Conservation (phyloP, 2,329 filamentous ascomycete species). For the Pyrenochaeta sp. region DNA sequence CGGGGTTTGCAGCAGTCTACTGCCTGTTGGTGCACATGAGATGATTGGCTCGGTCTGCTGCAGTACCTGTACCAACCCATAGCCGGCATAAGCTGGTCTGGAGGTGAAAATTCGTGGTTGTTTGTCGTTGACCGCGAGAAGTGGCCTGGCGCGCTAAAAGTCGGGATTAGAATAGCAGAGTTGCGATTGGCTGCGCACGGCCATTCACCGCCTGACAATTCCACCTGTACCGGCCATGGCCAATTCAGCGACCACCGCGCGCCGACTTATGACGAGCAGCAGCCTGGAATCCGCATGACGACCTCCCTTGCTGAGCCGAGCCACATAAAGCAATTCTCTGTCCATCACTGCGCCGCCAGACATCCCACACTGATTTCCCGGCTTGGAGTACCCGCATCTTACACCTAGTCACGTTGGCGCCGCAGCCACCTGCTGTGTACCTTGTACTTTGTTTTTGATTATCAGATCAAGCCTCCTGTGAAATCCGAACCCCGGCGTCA, state of each 20-base stretch:
- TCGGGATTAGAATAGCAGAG: conserved; percentile 30
- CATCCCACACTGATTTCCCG: conserved; percentile 22
- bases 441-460: conserved; percentile 14
- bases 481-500: conserved; percentile 1
- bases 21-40: neutral
- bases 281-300: conserved; percentile 22
- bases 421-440: conserved; percentile 22
- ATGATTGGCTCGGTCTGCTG: conserved; percentile 6
- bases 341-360: conserved; percentile 21
- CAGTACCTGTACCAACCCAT: neutral
- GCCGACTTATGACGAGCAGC: conserved; percentile 25
- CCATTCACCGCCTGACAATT: conserved; percentile 27
- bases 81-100: neutral
- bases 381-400: conserved; percentile 27
- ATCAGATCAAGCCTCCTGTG: conserved; percentile 21
- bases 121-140: conserved; percentile 10
- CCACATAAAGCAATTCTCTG: conserved; percentile 24
- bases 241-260: conserved; percentile 21
- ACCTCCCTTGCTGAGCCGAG: conserved; percentile 21
- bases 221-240: conserved; percentile 23
- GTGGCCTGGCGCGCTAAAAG: conserved; percentile 19
- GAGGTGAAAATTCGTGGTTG: conserved; percentile 1
- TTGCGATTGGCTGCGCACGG: conserved; percentile 25
- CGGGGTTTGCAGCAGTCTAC: neutral
- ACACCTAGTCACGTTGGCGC: conserved; percentile 35